Base-by-base conservation (phyloP, 2,329 filamentous ascomycete species). In the Aureobasidium sp. region DNA sequence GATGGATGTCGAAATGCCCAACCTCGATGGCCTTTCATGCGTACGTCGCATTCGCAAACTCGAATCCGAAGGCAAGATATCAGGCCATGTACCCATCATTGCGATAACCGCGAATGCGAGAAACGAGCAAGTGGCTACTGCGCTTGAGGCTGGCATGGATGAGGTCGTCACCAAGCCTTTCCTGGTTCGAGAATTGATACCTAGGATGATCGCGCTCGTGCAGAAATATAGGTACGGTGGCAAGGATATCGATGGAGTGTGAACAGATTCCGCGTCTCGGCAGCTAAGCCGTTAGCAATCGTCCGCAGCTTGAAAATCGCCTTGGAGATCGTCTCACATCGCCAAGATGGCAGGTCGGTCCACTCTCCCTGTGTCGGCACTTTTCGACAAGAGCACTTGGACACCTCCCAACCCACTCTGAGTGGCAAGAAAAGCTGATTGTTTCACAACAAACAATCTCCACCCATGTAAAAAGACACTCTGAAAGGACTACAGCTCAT, bases 1-100 rank as follows among this genome's bases (percentile, higher is more conserved):
- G 6, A 89, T 90, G 85, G 87, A 90, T 63, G 74, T 89, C 42
- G 86, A 90, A 62, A 90, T 90, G 86, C 86, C 86, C 0, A 77
- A 89, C 37, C 89, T 90, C 86, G 85, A 90, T 62, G 87, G 87
- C 32, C 79, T 87, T 66, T 84, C 84, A 2, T 88, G 85, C 58
- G 81, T 85, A 7, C 75, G 77, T 34, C 79, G 74, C 55, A 89
- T 91, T 47, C 77, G 87, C 14, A 76, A 84, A 56, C 71, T 86
- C n/a, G 84, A 90, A 64, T 70, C 70, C 39, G 74, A 79, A 47
- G 80, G 81, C 16, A 78, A 75, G 21, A 78, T 87, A 41, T 72
- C 76, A n/a, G 71, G 74, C 44, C 84, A 88, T 62, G 79, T 88
- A 11, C 84, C 85, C 2, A 86, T 88, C 58, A 86, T 89, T 60